Percentiles rank a stretch among this genome's conserved stretches.
Conservation (phyloP, 805 yeast species). For the Candida glaebosa region DNA sequence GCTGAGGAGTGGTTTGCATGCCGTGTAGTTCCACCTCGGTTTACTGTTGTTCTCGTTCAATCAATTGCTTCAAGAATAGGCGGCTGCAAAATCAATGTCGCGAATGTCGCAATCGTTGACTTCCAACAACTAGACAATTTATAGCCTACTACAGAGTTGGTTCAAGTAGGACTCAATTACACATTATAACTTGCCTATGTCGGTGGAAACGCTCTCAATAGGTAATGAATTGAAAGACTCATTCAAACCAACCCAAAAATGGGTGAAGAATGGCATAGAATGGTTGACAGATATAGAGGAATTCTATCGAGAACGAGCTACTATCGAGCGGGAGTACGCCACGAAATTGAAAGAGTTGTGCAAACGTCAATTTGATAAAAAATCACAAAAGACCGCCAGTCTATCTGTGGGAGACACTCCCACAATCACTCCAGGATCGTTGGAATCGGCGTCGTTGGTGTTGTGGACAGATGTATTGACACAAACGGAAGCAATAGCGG, state of each 20-base stretch:
- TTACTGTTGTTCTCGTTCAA: no score
- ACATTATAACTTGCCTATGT: conserved; percentile 10
- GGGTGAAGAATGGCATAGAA: conserved; percentile 70
- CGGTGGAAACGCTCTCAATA: conserved; percentile 33
- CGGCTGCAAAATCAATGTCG: conserved; percentile 1
- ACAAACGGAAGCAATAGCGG: conserved; percentile 77
- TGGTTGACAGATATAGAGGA: conserved; percentile 78
- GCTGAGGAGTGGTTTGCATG: no score
- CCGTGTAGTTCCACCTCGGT: no score
- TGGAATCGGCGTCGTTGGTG: conserved; percentile 82
- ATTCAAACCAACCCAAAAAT: conserved; percentile 69
- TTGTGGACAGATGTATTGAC: conserved; percentile 87
- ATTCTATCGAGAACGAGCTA: conserved; percentile 80
- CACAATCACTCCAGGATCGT: conserved; percentile 87
- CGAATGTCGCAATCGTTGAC: not conserved
- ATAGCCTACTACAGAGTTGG: no score
- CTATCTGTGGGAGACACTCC: conserved; percentile 92
- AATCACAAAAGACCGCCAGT: conserved; percentile 62
- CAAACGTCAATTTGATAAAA: conserved; percentile 68
- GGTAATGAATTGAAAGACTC: conserved; percentile 81
- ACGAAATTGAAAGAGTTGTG: conserved; percentile 60
- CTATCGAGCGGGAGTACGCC: conserved; percentile 81
- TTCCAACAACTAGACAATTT: no score
- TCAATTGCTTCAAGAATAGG: no score
- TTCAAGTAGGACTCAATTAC: not conserved